Percentiles rank a stretch among this genome's conserved stretches.
These are phyloP conservation scores for Cercospora sp. DNA, from an alignment of 2,329 filamentous ascomycete species.

Conservation along the genomic window DNA sequence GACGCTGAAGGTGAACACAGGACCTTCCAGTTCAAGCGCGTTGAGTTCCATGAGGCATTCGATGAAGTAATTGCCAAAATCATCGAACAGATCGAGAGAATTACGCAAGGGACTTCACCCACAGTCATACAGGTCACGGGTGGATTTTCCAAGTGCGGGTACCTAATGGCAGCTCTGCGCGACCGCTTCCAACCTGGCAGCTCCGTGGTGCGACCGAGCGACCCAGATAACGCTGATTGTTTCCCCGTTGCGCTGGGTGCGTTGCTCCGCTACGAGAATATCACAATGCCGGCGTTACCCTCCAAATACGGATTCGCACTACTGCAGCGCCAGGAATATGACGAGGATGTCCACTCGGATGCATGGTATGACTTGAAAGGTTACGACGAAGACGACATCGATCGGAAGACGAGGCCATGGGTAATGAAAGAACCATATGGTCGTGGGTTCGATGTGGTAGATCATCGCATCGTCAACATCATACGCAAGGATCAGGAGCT, in stretches of 20 bases:
- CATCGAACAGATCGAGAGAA: conserved; percentile 5
- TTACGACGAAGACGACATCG: too few species aligned
- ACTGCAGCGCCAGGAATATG: conserved; percentile 11
- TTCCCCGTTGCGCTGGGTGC: conserved; percentile 19
- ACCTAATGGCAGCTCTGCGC: conserved; percentile 16
- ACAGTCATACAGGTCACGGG: conserved; percentile 18
- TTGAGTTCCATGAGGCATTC: conserved; percentile 14
- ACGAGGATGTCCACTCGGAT: conserved; percentile 13
- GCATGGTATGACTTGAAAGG: neutral
- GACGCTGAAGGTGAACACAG: neutral
- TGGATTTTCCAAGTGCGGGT: conserved; percentile 17
- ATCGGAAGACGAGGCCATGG: neutral
- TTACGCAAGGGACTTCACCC: neutral
- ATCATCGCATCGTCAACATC: conserved; percentile 19
- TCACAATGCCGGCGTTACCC: conserved; percentile 11
- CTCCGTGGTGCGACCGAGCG: conserved; percentile 10
- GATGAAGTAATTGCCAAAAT: conserved; percentile 11
- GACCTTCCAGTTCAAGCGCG: neutral
- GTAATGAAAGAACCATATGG: conserved; percentile 2
- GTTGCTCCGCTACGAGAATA: conserved; percentile 16
- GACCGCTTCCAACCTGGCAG: conserved; percentile 9
- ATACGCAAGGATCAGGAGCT: neutral
- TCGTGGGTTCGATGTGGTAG: conserved; percentile 3
- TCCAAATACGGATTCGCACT: conserved; percentile 17
- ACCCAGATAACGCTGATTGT: neutral